These are phyloP conservation scores for Ailanthus altissimus DNA, from an alignment of 345 rosid genomes.

Conservation along the genomic window DNA sequence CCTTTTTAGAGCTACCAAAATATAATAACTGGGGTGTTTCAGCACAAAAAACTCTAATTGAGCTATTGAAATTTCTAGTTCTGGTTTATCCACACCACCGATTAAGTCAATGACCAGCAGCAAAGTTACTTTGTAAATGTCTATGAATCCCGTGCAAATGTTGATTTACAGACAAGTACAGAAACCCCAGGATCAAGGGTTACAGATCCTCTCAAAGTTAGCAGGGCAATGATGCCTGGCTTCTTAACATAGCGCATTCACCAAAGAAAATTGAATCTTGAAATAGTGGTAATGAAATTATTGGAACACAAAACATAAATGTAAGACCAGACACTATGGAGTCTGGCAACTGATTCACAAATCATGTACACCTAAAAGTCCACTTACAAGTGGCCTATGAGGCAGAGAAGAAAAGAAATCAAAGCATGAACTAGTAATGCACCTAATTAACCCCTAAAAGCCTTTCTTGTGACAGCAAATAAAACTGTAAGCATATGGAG, in stretches of 20 bases:
- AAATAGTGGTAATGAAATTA: background rate
- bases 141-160: background rate
- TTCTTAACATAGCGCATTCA: background rate
- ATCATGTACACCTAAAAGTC: slow-evolving; percentile 10
- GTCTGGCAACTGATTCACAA: background rate
- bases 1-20: background rate
- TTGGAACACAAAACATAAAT: background rate
- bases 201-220: background rate
- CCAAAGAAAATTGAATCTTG: background rate
- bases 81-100: background rate
- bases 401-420: background rate
- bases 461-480: background rate
- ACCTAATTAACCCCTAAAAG: slow-evolving; percentile 1
- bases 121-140: background rate
- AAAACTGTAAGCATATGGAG: background rate
- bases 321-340: background rate
- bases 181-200: background rate
- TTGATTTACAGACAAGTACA: background rate
- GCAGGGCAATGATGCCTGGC: background rate
- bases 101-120: background rate
- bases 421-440: background rate
- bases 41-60: background rate
- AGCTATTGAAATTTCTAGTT: background rate
- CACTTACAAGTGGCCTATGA: background rate
- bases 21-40: background rate